These are phyloP conservation scores for Zygnema circumcarinatum DNA, from an alignment of 139 green algal genomes.

Conservation along the genomic window DNA sequence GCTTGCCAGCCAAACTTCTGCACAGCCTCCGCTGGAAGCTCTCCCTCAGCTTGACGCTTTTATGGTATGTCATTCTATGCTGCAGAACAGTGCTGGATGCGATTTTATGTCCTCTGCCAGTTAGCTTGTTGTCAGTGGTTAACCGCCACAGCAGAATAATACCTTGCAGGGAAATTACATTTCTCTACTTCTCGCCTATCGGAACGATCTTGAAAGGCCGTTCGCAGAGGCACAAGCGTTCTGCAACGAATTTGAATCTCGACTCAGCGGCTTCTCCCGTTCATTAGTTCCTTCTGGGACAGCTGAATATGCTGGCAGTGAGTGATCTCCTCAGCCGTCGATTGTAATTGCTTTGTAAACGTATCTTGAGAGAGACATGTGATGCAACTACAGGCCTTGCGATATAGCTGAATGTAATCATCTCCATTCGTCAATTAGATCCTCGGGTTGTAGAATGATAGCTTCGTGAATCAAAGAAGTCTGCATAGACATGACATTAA, in stretches of 20 bases:
- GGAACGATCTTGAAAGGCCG: slow-evolving; percentile 12
- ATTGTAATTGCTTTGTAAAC: not conserved
- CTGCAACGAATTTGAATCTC: slow-evolving; percentile 21
- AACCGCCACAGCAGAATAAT: not conserved
- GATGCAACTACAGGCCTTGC: too few species aligned
- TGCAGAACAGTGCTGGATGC: not conserved
- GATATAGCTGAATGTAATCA: not conserved
- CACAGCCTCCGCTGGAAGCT: not conserved
- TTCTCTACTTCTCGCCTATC: not conserved
- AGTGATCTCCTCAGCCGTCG: not conserved
- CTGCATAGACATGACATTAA: too few species aligned
- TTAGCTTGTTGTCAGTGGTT: not conserved
- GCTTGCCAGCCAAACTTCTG: not conserved
- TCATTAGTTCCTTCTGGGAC: not conserved
- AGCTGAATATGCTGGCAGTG: not conserved
- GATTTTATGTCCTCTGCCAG: not conserved
- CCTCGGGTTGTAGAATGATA: too few species aligned
- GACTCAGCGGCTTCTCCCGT: not conserved
- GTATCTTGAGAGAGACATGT: not conserved
- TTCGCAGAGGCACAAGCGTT: slow-evolving; percentile 11
- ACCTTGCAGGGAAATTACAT: slow-evolving; percentile 17
- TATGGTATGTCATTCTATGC: slow-evolving; percentile 22
- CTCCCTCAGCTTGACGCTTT: slow-evolving; percentile 8
- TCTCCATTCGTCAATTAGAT: not conserved
- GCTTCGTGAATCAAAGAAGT: too few species aligned